These are phyloP conservation scores for Nemania abortiva DNA, from an alignment of 2,329 filamentous ascomycete genomes.

Conservation along the genomic window DNA sequence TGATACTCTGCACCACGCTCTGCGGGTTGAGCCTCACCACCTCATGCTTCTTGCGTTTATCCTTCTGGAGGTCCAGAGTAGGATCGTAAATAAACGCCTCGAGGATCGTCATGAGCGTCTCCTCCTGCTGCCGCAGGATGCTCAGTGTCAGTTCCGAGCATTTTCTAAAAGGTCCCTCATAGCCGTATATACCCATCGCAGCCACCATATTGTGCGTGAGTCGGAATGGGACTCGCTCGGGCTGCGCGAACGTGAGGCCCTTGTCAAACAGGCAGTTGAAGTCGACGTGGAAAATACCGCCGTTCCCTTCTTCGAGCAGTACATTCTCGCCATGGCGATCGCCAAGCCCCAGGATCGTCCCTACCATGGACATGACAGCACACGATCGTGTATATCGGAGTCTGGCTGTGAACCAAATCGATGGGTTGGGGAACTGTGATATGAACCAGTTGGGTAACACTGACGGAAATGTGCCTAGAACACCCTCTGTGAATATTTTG, in stretches of 20 bases:
- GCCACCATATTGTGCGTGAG: conserved; percentile 99
- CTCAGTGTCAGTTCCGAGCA: conserved; percentile 89
- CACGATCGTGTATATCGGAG: conserved; percentile 92
- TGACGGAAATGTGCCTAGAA: conserved; percentile 77
- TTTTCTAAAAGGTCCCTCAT: conserved; percentile 91
- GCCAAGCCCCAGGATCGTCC: conserved; percentile 91
- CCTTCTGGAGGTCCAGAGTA: conserved; percentile 87
- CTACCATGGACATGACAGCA: conserved; percentile 99
- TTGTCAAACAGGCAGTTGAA: conserved; percentile 99
- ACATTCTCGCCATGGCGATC: conserved; percentile 99
- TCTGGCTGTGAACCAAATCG: conserved; percentile 89
- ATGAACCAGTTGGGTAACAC: conserved; percentile 96
- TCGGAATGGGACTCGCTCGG: conserved; percentile 94
- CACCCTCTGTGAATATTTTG: conserved; percentile 76
- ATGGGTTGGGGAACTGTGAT: conserved; percentile 92
- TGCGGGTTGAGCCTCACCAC: conserved; percentile 66
- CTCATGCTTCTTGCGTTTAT: conserved; percentile 70
- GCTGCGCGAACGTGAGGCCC: conserved; percentile 92
- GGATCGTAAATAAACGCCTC: conserved; percentile 98
- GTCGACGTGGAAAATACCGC: conserved; percentile 96
- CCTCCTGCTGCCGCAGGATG: conserved; percentile 89
- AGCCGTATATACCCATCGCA: conserved; percentile 94
- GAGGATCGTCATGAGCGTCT: conserved; percentile 96
- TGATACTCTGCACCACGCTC: conserved; percentile 90
- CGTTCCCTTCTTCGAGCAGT: conserved; percentile 91